Base-by-base conservation (phyloP, 805 yeast species). In the Huiozyma sinensis region DNA sequence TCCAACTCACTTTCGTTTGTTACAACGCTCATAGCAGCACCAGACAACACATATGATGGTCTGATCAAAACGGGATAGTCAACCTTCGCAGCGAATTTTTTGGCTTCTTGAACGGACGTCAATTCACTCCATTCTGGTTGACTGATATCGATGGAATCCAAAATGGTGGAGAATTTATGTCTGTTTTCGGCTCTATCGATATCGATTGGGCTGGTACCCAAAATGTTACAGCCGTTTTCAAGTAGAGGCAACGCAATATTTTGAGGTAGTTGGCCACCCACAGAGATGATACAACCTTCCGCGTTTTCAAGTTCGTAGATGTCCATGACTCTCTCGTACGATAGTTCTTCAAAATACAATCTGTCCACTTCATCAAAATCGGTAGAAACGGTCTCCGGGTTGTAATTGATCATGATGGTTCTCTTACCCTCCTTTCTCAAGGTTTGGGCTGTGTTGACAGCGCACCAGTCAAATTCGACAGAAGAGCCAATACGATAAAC, bases 401-500 rank as follows among this genome's bases (percentile, higher is more conserved):
- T 90, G 70, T 90, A 90, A 73, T 90, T 90, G 61, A 90, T 77
- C 98, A 90, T 90, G 53, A 90, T 80, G 31, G 98, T 90, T 68
- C 81, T 85, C 65, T 80, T 81, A 51, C 95, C 95, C 44, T 78
- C 72, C 43, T 78, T 83, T 66, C 98, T 80, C 57, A 90, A 78
- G 38, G 97, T 88, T 64, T 97, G 81, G 45, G 95, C 96, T 46
- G 98, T 84, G 51, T 92, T 78, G 50, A 90, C 98, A 44, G 97
- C 98, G 75, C 98, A 90, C 98, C 98, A 90, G 67, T 90, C 98
- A 59, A 90, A 90, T 70, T 92, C 98, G 44, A 90, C 98, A 31
- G 97, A 88, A 1, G 97, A 89, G 47, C 98, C 98, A 65, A 90
- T 90, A 68, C 98, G 79, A 77, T 90, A 90, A 42, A 92, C 98